These are phyloP conservation scores for Gossypium turneri DNA, from an alignment of 345 rosid species.

Conservation along the genomic window DNA sequence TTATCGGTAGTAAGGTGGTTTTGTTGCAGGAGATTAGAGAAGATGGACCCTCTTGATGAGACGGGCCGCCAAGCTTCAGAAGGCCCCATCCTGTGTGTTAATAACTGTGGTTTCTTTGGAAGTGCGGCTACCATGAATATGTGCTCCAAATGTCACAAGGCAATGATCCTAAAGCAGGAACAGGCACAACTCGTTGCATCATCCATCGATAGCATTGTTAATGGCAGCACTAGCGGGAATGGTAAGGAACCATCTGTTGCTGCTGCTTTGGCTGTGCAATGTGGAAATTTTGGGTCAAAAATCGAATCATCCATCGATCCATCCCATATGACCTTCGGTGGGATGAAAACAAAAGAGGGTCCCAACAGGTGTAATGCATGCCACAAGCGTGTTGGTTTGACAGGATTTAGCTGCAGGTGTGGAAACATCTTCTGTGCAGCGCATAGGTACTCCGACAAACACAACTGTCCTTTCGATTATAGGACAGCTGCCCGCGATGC, in stretches of 20 bases:
- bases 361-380: constrained; percentile 59
- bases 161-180: constrained; percentile 61
- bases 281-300: constrained; percentile 35
- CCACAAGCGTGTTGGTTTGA: constrained; percentile 53
- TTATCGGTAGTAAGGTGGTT: neutral
- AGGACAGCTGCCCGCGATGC: constrained; percentile 47
- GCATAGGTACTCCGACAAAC: constrained; percentile 76
- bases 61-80: constrained; percentile 92
- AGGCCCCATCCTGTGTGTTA: constrained; percentile 68
- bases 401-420: constrained; percentile 64
- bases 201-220: constrained; percentile 55
- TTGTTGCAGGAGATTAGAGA: constrained; percentile 23
- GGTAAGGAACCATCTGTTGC: constrained; percentile 27
- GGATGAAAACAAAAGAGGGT: constrained; percentile 61
- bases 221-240: constrained; percentile 41
- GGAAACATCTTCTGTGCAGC: constrained; percentile 56
- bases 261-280: constrained; percentile 37
- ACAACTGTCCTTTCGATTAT: constrained; percentile 63
- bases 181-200: constrained; percentile 76
- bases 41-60: constrained; percentile 64
- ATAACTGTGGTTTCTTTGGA: constrained; percentile 95
- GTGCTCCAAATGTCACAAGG: constrained; percentile 98
- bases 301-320: constrained; percentile 28
- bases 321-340: constrained; percentile 28
- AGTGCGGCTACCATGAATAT: constrained; percentile 91